Evolutionary conservation across 306 rosid genomes (phyloP), one percentile per base, ranked within the genome.

Genomic region (Dalbergia cultrata): DNA sequence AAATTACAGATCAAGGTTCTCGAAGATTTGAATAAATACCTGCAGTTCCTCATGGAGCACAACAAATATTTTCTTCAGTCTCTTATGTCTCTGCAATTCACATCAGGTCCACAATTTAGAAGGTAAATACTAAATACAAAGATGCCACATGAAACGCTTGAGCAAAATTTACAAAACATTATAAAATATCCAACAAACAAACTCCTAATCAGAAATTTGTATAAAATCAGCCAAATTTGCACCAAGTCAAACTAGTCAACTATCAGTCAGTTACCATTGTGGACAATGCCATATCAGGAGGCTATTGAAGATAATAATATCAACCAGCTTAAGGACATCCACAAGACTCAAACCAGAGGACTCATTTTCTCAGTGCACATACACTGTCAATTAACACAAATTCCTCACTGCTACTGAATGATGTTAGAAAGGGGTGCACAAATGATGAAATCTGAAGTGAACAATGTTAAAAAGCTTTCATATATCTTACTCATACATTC

Each of bases 1-100:
- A 50, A 49, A 12, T 45, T 60, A 31, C 34, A 26, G 76, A 78
- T 70, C 22, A 58, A 79, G 54, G 72, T 67, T 39, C 13, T 6
- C 72, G 57, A 65, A 34, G 58, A 63, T 83, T 43, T 56, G 47
- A 81, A 44, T 70, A 78, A 85, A 84, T 75, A 93, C 99, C 96
- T 86, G 83, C 78, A 95, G 58, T 86, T 95, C 99, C 78, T 82
- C 77, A 61, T 95, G 98, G 71, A 95, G 92, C 84, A 95, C 96
- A 49, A 90, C n/a, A 83, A 95, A 95, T 89, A 95, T 93, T 59
- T 86, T 89, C 82, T 93, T 95, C 92, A 87, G 86, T 88, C 93
- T 89, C 90, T 84, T 90, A 76, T 93, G 97, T 86, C 91, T 90
- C 99, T 96, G 97, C 90, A 93, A 72, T 68, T 84, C 83, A 74